These are phyloP conservation scores for Thinopyrum obtusiflorum DNA, from an alignment of 202 grass and related monocot species.

Conservation along the genomic window DNA sequence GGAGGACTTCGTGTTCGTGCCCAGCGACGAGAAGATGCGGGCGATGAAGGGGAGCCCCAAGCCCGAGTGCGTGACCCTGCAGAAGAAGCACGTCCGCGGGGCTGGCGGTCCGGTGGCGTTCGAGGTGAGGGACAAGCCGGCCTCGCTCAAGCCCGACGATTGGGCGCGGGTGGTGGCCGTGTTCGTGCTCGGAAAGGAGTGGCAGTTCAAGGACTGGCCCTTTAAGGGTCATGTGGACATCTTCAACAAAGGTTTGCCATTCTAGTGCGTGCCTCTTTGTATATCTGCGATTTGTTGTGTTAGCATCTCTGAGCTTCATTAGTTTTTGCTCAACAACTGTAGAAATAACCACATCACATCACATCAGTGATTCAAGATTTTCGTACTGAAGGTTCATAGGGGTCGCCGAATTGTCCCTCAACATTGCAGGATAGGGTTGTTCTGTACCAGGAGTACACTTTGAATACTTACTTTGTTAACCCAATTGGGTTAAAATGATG, in stretches of 20 bases:
- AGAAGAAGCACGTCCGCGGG: conserved; percentile 67
- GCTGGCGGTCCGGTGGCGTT: conserved; percentile 53
- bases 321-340: background rate
- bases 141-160: conserved; percentile 70
- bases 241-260: conserved; percentile 75
- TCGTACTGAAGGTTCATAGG: background rate
- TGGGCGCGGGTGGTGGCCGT: conserved; percentile 82
- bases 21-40: conserved; percentile 80
- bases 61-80: conserved; percentile 85
- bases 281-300: conserved; percentile 9
- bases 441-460: background rate
- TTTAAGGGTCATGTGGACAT: conserved; percentile 97
- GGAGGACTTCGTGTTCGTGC: conserved; percentile 84
- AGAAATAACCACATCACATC: background rate
- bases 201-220: conserved; percentile 99
- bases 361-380: background rate
- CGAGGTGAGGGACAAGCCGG: conserved; percentile 90
- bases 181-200: conserved; percentile 96
- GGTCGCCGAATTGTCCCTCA: background rate
- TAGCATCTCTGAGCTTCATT: background rate
- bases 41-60: conserved; percentile 62
- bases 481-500: background rate
- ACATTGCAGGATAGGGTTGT: background rate
- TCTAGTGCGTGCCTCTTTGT: background rate
- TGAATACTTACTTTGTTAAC: background rate